phyloP scores from a whole-genome alignment of 2,329 filamentous ascomycete genomes.

The Ophiocordyceps australis region DNA sequence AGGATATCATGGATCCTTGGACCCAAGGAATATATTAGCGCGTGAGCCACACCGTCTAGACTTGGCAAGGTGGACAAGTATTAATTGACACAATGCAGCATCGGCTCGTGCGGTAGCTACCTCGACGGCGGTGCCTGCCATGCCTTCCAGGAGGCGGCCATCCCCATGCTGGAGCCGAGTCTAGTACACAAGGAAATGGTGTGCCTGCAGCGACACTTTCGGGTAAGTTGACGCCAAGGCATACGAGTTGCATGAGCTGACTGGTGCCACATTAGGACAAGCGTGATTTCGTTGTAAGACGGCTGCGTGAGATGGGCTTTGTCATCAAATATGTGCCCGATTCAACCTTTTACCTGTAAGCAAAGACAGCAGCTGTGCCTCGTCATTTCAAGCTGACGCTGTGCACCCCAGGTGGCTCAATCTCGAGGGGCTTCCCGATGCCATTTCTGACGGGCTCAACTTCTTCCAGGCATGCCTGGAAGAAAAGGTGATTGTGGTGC shows the following conservation, averaged over 20 bases:
- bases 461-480: conserved; percentile 90
- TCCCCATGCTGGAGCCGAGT: conserved; percentile 78
- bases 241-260: not conserved
- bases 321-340: conserved; percentile 68
- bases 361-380: conserved; percentile 1
- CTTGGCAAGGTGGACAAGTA: not conserved
- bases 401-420: conserved; percentile 26
- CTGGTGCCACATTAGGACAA: conserved; percentile 36
- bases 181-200: conserved; percentile 75
- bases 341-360: conserved; percentile 83
- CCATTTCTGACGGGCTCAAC: conserved; percentile 82
- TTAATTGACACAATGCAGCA: conserved; percentile 18
- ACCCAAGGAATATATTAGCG: conserved; percentile 90
- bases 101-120: conserved; percentile 83
- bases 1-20: conserved; percentile 92
- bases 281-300: conserved; percentile 73
- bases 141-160: conserved; percentile 85
- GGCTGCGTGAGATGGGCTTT: conserved; percentile 77
- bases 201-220: conserved; percentile 78
- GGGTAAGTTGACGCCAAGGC: conserved; percentile 16
- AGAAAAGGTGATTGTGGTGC: conserved; percentile 92
- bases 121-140: conserved; percentile 89
- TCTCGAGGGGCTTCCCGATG: conserved; percentile 51
- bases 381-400: conserved; percentile 1
- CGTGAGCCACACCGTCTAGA: conserved; percentile 23